phyloP scores from a whole-genome alignment of 2,329 filamentous ascomycete species.

The Aspergillaceae sp. region DNA sequence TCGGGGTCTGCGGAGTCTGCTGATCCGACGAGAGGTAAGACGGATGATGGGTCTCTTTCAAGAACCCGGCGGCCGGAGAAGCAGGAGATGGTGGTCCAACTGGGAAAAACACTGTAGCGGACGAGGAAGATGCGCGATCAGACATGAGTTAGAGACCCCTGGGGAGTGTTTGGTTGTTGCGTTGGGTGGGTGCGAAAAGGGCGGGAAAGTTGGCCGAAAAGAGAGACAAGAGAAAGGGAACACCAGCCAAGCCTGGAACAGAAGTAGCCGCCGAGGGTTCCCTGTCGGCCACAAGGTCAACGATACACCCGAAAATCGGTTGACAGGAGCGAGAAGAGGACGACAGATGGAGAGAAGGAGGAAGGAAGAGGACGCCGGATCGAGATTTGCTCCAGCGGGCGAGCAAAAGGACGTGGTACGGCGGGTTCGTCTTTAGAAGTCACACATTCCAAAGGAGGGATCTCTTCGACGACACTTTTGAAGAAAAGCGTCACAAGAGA shows the following conservation, averaged over 20 bases:
- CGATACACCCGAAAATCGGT: background rate
- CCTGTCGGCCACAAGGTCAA: background rate
- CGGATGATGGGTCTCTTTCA: constrained; percentile 27
- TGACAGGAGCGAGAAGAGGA: constrained; percentile 8
- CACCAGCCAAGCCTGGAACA: constrained; percentile 1
- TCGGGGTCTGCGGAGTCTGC: constrained; percentile 28
- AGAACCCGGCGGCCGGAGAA: constrained; percentile 32
- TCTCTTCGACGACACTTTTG: background rate
- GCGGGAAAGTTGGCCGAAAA: background rate
- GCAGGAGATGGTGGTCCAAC: constrained; percentile 36
- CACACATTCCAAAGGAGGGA: constrained; percentile 24
- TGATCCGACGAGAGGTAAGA: constrained; percentile 21
- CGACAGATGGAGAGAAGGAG: constrained; percentile 12
- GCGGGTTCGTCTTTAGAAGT: constrained; percentile 16
- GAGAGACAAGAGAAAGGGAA: constrained; percentile 2
- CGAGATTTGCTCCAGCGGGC: constrained; percentile 27
- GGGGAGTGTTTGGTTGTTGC: constrained; percentile 2
- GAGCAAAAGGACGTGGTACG: constrained; percentile 23
- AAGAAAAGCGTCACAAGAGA: too few species aligned
- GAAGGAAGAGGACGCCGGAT: constrained; percentile 9
- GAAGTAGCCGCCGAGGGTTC: background rate
- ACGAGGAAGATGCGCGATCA: constrained; percentile 20
- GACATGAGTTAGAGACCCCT: constrained; percentile 25
- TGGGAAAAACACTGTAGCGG: constrained; percentile 21
- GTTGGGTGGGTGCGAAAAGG: constrained; percentile 5